Percentiles rank a stretch among this genome's conserved stretches.
Conservation (phyloP, 2,329 filamentous ascomycete species). For the Didymosphaeria variabile region DNA sequence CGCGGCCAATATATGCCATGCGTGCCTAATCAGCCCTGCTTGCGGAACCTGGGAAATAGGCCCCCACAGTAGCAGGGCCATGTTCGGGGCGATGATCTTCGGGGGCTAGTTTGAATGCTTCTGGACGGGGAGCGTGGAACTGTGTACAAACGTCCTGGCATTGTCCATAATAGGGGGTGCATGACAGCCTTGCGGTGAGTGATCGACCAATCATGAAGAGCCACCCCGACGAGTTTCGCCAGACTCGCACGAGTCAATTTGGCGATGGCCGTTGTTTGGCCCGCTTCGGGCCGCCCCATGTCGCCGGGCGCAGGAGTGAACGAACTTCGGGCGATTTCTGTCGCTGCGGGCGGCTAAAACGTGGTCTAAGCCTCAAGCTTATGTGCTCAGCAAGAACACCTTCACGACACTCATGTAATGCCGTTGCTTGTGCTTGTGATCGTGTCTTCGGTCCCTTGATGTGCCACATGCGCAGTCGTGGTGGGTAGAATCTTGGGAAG, state of each 20-base stretch:
- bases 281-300: not conserved
- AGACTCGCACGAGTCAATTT: not conserved
- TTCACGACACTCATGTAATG: not conserved
- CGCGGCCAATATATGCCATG: not conserved
- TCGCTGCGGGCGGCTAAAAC: not conserved
- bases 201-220: not conserved
- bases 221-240: not conserved
- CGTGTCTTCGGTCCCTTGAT: not conserved
- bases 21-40: not conserved
- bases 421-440: not conserved
- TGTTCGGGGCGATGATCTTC: not conserved
- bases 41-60: not conserved
- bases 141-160: not conserved
- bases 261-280: not conserved
- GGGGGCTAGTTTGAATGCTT: not conserved
- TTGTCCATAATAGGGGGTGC: slow-evolving; percentile 1
- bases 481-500: not conserved
- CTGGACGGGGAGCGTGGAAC: not conserved
- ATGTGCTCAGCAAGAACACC: not conserved
- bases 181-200: not conserved
- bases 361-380: slow-evolving; percentile 3
- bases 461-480: not conserved
- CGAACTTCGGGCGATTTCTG: not conserved
- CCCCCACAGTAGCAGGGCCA: not conserved
- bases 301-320: slow-evolving; percentile 3